phyloP scores from a whole-genome alignment of 768 basidiomycete genomes.

The Lentinula sp. region DNA sequence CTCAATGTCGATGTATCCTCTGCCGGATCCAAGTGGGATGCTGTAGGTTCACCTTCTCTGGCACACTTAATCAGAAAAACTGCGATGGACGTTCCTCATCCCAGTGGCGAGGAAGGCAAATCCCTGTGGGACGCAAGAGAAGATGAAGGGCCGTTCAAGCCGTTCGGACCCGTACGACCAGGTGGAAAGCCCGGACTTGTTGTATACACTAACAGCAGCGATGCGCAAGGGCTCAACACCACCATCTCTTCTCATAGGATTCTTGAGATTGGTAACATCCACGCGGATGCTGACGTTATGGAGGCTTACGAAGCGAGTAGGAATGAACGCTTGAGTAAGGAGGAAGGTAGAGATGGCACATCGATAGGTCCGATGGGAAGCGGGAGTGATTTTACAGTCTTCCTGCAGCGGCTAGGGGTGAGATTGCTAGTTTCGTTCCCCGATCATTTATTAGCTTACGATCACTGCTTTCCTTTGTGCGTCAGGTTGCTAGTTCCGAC shows the following conservation, averaged over 20 bases:
- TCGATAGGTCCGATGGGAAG: slow-evolving; percentile 66
- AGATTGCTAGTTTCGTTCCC: slow-evolving; percentile 15
- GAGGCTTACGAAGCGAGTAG: slow-evolving; percentile 31
- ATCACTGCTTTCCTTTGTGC: background rate
- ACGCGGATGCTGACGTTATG: slow-evolving; percentile 37
- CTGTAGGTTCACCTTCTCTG: slow-evolving; percentile 28
- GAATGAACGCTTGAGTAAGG: slow-evolving; percentile 9
- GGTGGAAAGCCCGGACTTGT: slow-evolving; percentile 42
- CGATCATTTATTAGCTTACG: background rate
- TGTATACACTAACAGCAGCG: slow-evolving; percentile 55
- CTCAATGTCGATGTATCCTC: slow-evolving; percentile 76
- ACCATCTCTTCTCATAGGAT: background rate
- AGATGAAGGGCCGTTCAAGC: slow-evolving; percentile 50
- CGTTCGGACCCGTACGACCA: slow-evolving; percentile 37
- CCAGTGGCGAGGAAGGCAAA: slow-evolving; percentile 47
- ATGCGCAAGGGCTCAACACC: slow-evolving; percentile 6
- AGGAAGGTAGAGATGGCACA: slow-evolving; percentile 23
- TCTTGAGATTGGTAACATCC: slow-evolving; percentile 13
- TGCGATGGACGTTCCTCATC: slow-evolving; percentile 71
- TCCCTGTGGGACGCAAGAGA: slow-evolving; percentile 75
- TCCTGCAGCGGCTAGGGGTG: slow-evolving; percentile 75
- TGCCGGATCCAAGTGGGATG: slow-evolving; percentile 51
- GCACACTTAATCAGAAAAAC: slow-evolving; percentile 65
- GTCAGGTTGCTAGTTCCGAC: slow-evolving; percentile 36
- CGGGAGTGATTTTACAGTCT: slow-evolving; percentile 89